phyloP scores from a whole-genome alignment of 257 asterid species.

The Ilex asprella region DNA sequence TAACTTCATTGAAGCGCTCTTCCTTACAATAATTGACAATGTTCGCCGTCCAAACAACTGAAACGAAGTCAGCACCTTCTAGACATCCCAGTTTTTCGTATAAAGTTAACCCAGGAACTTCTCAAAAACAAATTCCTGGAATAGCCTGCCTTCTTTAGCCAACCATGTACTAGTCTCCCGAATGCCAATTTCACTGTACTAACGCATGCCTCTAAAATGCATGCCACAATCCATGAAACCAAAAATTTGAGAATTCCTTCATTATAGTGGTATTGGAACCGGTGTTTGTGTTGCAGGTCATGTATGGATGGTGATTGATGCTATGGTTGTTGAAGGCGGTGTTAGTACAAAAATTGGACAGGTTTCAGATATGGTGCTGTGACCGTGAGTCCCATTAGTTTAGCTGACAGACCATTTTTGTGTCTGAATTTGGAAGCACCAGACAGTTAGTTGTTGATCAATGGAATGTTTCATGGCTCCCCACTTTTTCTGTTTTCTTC shows the following conservation, averaged over 20 bases:
- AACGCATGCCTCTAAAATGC: too few species aligned
- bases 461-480: too few species aligned
- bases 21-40: slow-evolving; percentile 43
- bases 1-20: slow-evolving; percentile 28
- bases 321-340: too few species aligned
- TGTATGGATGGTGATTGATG: neutral
- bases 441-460: too few species aligned
- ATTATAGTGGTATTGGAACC: neutral
- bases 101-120: slow-evolving; percentile 60
- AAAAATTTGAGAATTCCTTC: slow-evolving; percentile 25
- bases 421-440: too few species aligned
- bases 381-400: too few species aligned
- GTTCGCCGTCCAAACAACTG: slow-evolving; percentile 60
- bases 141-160: slow-evolving; percentile 56
- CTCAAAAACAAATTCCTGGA: slow-evolving; percentile 30
- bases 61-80: slow-evolving; percentile 41
- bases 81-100: slow-evolving; percentile 46
- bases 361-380: too few species aligned
- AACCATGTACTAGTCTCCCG: slow-evolving; percentile 67
- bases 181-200: slow-evolving; percentile 33
- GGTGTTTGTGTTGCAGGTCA: neutral
- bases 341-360: too few species aligned
- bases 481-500: too few species aligned
- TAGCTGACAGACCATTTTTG: too few species aligned
- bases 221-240: slow-evolving; percentile 46